A percentile compares a stretch with the other conserved stretches of the same genome.
Evolutionary conservation across 2,329 filamentous ascomycete species (phyloP).

Genomic region (Colletotrichum godetiae): DNA sequence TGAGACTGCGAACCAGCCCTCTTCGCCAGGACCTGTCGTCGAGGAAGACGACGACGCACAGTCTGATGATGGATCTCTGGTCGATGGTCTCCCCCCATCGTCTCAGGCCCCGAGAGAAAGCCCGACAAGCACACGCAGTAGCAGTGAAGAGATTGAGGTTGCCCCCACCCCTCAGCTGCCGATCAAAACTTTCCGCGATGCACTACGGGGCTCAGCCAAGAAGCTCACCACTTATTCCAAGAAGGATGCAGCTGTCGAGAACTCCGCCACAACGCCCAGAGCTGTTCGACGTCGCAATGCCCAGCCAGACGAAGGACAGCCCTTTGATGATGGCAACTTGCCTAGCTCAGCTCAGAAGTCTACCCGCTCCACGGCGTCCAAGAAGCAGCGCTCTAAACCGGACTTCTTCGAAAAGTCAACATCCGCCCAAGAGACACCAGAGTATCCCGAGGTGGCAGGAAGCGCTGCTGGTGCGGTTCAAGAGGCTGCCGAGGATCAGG

Average conservation of each 20-base stretch:
- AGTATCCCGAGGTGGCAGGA: conserved; percentile 5
- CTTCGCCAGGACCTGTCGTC: background rate
- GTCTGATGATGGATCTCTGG: background rate
- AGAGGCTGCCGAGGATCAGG: conserved; percentile 25
- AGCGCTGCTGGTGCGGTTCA: conserved; percentile 17
- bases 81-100: conserved; percentile 21
- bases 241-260: conserved; percentile 47
- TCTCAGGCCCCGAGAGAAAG: conserved; percentile 25
- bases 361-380: conserved; percentile 51
- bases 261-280: conserved; percentile 38
- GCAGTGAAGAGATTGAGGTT: conserved; percentile 40
- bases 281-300: background rate
- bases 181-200: background rate
- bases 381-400: conserved; percentile 52
- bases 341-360: conserved; percentile 28
- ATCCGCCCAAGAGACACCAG: conserved; percentile 36
- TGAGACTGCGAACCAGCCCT: background rate
- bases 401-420: conserved; percentile 52
- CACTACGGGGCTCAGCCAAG: conserved; percentile 32
- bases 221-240: conserved; percentile 46
- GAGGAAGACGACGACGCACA: background rate
- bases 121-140: conserved; percentile 20
- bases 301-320: conserved; percentile 22
- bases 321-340: conserved; percentile 30
- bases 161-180: conserved; percentile 35